These are phyloP conservation scores for Saprolegnia diclina DNA, from an alignment of 352 stramenopile species.

Conservation along the genomic window DNA sequence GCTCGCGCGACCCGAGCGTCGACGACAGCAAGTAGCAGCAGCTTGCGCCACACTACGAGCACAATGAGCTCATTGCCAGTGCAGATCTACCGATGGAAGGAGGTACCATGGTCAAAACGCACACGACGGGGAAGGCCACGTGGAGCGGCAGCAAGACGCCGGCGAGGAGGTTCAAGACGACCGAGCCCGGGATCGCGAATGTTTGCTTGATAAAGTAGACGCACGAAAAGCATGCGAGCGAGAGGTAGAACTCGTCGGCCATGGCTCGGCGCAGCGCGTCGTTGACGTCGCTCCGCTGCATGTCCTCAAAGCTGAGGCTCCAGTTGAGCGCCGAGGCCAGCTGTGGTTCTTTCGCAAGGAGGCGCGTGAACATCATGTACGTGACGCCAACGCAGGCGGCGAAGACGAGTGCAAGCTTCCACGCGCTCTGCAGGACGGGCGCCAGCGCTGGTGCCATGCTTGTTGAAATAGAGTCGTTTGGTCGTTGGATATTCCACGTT, in stretches of 20 bases:
- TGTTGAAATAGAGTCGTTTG: constrained; percentile 10
- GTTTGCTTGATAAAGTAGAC: constrained; percentile 84
- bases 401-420: constrained; percentile 16
- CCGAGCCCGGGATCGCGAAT: constrained; percentile 75
- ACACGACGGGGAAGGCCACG: constrained; percentile 65
- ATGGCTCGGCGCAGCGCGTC: constrained; percentile 49
- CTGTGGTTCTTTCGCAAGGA: neutral
- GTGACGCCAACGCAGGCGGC: constrained; percentile 6
- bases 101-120: constrained; percentile 43
- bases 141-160: constrained; percentile 55
- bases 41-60: constrained; percentile 43
- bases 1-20: constrained; percentile 48
- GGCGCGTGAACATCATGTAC: constrained; percentile 13
- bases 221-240: constrained; percentile 58
- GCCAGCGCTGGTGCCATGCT: neutral
- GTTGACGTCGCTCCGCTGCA: constrained; percentile 20
- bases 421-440: neutral
- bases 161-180: constrained; percentile 68
- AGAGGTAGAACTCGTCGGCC: constrained; percentile 50
- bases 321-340: constrained; percentile 11
- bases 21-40: constrained; percentile 70
- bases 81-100: neutral
- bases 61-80: neutral
- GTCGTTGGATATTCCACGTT: neutral
- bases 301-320: constrained; percentile 25